A percentile compares a stretch with the other conserved stretches of the same genome.
phyloP scores from a whole-genome alignment of 1,139 yeast species.

The Diutina mesorugosa region DNA sequence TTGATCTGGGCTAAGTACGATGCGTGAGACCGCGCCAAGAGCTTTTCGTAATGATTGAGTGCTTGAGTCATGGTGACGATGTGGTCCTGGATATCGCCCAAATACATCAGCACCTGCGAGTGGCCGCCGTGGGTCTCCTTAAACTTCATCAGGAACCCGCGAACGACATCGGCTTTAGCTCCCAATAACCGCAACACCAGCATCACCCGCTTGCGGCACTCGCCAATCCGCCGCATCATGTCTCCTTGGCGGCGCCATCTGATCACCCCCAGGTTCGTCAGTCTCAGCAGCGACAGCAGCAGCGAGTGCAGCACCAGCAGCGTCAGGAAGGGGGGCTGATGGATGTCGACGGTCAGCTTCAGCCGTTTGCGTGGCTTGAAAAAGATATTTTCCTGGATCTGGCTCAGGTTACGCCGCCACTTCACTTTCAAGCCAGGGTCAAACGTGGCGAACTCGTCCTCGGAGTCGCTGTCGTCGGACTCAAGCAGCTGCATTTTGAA shows the following conservation, averaged over 20 bases:
- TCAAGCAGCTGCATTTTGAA: constrained; percentile 72
- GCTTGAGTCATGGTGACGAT: constrained; percentile 93
- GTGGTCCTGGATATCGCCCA: constrained; percentile 82
- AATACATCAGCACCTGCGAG: constrained; percentile 62
- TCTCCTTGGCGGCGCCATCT: constrained; percentile 91
- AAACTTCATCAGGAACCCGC: constrained; percentile 85
- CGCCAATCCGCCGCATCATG: constrained; percentile 89
- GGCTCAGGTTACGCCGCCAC: constrained; percentile 1
- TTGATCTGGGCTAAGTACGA: constrained; percentile 93
- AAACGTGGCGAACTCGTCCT: constrained; percentile 15
- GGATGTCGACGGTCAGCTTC: constrained; percentile 26
- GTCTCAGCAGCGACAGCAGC: not conserved
- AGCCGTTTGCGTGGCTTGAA: constrained; percentile 26
- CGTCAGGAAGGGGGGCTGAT: constrained; percentile 4
- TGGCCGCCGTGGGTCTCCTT: constrained; percentile 27
- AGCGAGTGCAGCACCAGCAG: not conserved
- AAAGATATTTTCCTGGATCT: not conserved
- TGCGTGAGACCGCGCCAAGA: constrained; percentile 85
- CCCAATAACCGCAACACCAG: constrained; percentile 73
- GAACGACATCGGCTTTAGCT: constrained; percentile 90
- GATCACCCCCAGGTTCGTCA: constrained; percentile 33
- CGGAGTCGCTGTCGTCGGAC: constrained; percentile 21
- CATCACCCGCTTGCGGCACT: constrained; percentile 90
- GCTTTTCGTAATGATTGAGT: constrained; percentile 84
- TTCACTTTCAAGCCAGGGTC: not conserved